Evolutionary conservation across 106 monocot genomes (phyloP).

Genomic region (Allium fistulosum): DNA sequence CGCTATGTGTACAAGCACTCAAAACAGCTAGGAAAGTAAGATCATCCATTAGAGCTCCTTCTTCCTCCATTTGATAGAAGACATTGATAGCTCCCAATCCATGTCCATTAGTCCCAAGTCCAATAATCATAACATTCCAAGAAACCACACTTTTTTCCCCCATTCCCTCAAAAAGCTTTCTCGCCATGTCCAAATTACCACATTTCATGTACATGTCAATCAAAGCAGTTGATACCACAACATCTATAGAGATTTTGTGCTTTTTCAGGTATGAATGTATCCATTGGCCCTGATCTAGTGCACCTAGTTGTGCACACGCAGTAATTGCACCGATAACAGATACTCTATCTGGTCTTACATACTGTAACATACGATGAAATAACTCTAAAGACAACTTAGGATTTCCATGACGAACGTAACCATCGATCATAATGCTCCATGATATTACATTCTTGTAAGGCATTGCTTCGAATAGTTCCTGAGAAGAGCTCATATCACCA

Average conservation of each 20-base stretch:
- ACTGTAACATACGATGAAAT: conserved; percentile 33
- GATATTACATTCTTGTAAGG: conserved; percentile 33
- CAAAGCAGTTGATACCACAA: conserved; percentile 34
- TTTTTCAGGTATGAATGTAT: conserved; percentile 41
- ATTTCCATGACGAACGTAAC: conserved; percentile 21
- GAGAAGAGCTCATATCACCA: conserved; percentile 23
- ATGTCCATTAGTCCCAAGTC: conserved; percentile 40
- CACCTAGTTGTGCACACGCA: conserved; percentile 39
- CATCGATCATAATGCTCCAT: conserved; percentile 49
- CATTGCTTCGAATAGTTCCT: conserved; percentile 46
- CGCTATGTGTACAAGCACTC: conserved; percentile 33
- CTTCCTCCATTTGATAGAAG: conserved; percentile 36
- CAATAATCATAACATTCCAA: conserved; percentile 68
- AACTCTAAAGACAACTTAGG: conserved; percentile 31
- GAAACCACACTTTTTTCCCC: conserved; percentile 14
- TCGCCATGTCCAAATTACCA: conserved; percentile 29
- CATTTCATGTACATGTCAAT: conserved; percentile 79
- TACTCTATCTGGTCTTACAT: conserved; percentile 27
- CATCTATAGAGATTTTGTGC: conserved; percentile 21
- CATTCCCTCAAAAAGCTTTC: conserved; percentile 21
- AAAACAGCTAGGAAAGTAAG: conserved; percentile 30
- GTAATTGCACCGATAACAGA: conserved; percentile 25
- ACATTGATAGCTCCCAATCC: conserved; percentile 30
- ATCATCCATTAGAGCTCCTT: conserved; percentile 31
- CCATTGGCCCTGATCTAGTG: conserved; percentile 51